Percentiles rank a stretch among this genome's conserved stretches.
Evolutionary conservation across 306 rosid genomes (phyloP).

Genomic region (Castanea crenata): DNA sequence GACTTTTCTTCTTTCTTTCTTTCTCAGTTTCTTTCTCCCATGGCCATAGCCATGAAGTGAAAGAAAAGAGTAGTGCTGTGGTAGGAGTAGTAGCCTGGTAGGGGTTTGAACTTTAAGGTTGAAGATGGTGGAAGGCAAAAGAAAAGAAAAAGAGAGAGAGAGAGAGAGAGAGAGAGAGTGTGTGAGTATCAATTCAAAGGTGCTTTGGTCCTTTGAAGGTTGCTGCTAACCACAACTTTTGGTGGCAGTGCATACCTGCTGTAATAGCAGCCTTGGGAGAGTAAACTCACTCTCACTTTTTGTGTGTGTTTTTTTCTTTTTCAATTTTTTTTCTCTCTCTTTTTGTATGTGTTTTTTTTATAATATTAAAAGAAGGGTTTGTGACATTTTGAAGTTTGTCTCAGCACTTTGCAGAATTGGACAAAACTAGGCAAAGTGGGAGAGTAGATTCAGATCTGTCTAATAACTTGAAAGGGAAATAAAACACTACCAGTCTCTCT

Average conservation of each 20-base stretch:
- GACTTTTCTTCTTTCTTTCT: background rate
- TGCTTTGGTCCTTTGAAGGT: background rate
- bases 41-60: background rate
- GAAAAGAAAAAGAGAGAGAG: background rate
- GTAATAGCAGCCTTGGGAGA: slow-evolving; percentile 24
- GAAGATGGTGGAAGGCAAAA: background rate
- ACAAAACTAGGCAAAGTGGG: slow-evolving; percentile 26
- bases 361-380: too few relatives aligned
- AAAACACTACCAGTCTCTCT: too few relatives aligned
- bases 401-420: slow-evolving; percentile 22
- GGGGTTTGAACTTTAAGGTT: background rate
- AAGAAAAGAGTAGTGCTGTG: background rate
- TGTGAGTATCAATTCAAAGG: background rate
- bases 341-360: background rate
- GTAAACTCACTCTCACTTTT: slow-evolving; percentile 5
- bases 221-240: slow-evolving; percentile 14
- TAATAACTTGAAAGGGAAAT: background rate
- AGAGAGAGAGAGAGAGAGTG: background rate
- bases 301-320: too few relatives aligned
- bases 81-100: background rate
- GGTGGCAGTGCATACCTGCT: slow-evolving; percentile 12
- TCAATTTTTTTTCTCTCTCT: background rate
- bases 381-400: slow-evolving; percentile 4
- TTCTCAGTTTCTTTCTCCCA: too few relatives aligned
- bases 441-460: slow-evolving; percentile 21